Percentiles rank a stretch among this genome's conserved stretches.
Conservation (phyloP, 345 rosid genomes). For the Sapria himalayana region DNA sequence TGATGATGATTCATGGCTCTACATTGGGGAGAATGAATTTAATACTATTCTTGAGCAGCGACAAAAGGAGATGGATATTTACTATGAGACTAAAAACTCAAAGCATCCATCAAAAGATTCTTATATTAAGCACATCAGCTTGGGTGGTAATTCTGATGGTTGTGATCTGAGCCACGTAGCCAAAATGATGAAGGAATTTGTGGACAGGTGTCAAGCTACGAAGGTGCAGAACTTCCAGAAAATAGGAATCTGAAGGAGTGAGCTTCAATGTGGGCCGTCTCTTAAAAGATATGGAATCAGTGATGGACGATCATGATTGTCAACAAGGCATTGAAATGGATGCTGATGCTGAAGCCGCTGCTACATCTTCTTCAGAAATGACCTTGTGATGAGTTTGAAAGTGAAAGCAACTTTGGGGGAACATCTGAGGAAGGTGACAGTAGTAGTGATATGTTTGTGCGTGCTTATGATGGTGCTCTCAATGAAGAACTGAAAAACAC, state of each 20-base stretch:
- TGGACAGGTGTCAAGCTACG: constrained; percentile 51
- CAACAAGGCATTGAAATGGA: constrained; percentile 15
- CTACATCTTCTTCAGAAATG: constrained; percentile 53
- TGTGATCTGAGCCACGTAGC: constrained; percentile 49
- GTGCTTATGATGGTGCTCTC: constrained; percentile 49
- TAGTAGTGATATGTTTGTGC: constrained; percentile 36
- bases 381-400: constrained; percentile 43
- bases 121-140: constrained; percentile 27
- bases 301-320: constrained; percentile 19
- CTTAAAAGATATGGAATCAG: constrained; percentile 54
- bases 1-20: constrained; percentile 82
- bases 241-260: constrained; percentile 47
- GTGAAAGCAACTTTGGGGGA: constrained; percentile 13
- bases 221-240: constrained; percentile 76
- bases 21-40: constrained; percentile 61
- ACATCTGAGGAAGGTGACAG: constrained; percentile 25
- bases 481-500: constrained; percentile 43
- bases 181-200: constrained; percentile 56
- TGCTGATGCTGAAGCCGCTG: constrained; percentile 30
- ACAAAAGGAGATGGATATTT: constrained; percentile 64
- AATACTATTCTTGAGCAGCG: constrained; percentile 59
- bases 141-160: constrained; percentile 21
- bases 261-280: constrained; percentile 48
- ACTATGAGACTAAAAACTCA: constrained; percentile 23
- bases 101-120: constrained; percentile 30